Evolutionary conservation across 495 filamentous ascomycete genomes (phyloP).

Genomic region (Tetracladium setigerum): DNA sequence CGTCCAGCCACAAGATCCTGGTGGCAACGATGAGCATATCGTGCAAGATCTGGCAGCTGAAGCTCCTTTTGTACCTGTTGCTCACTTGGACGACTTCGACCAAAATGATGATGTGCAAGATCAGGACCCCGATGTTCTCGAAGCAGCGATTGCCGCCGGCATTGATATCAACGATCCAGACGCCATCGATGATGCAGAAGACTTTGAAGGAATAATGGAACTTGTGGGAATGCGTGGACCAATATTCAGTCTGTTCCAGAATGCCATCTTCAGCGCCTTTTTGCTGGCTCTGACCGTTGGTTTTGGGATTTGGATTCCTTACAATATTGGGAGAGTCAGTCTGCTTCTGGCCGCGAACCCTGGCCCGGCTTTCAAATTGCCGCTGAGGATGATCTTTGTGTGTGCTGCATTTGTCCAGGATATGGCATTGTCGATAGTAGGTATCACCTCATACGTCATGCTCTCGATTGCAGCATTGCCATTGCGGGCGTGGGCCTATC

Average conservation of each 20-base stretch:
- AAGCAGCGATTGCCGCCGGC: conserved; percentile 21
- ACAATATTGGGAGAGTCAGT: conserved; percentile 78
- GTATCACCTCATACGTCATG: conserved; percentile 12
- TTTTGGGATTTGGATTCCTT: conserved; percentile 81
- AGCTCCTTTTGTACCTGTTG: conserved; percentile 55
- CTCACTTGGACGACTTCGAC: conserved; percentile 21
- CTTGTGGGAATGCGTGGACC: conserved; percentile 95
- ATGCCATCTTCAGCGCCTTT: conserved; percentile 86
- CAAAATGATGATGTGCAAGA: conserved; percentile 24
- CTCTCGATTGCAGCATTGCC: conserved; percentile 8
- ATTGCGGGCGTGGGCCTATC: conserved; percentile 3
- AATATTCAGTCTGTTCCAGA: conserved; percentile 81
- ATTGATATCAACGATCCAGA: conserved; percentile 50
- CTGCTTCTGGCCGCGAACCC: conserved; percentile 77
- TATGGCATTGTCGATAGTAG: conserved; percentile 30
- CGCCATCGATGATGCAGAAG: conserved; percentile 77
- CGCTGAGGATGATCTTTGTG: conserved; percentile 60
- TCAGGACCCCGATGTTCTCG: conserved; percentile 21
- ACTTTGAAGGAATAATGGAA: conserved; percentile 96
- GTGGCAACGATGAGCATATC: conserved; percentile 48
- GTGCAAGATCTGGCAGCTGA: conserved; percentile 50
- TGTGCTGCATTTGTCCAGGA: conserved; percentile 61
- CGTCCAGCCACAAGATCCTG: conserved; percentile 27
- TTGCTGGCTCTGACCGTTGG: conserved; percentile 82
- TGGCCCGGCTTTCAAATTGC: conserved; percentile 57